Base-by-base conservation (phyloP, 768 basidiomycete species). In the Floccularia luteovirens region DNA sequence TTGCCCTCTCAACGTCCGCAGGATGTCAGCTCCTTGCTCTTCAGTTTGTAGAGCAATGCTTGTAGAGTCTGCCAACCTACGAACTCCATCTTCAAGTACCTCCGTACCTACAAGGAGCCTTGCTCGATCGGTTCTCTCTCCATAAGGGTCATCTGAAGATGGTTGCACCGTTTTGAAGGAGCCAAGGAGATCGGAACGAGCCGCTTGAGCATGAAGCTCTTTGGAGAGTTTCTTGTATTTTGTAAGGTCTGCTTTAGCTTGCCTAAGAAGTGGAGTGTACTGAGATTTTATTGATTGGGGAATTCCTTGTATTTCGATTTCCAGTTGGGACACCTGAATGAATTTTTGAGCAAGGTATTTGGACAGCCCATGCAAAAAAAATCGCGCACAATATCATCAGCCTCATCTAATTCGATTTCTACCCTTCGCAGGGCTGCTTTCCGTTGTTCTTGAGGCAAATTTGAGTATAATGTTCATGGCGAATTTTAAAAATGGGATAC, bases 11-110 rank as follows among this genome's bases (percentile, higher is more conserved):
- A 97, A 64, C 48, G 74, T 83, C 48, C 82, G 62, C 58, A 97
- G 51, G 48, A 96, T 94, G 49, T 90, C 90, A 3, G 89, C 83
- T 1, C 93, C 93, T 25, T 90, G 73, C 51, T 85, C 79, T 60
- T 96, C 93, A 4, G 92, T 86, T 69, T 96, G 90, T 24, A 96
- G 62, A n/a, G 92, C 93, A 21, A 96, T 69, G 5, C 90, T 67
- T 36, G 91, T 90, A 10, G 81, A 82, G 35, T 90, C 86, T 37
- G 77, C 69, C 41, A 96, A 57, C 37, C 93, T 62, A 31, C 82
- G 60, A 10, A 73, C 70, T 1, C 90, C 89, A 52, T 94, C 90
- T 17, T 75, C 70, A 31, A 97, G 62, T 7, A 73, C 69, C 46
- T 84, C 69, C 0, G 80, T 84, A 0, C 88, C 91, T 0, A 70